Conservation (phyloP, 208 protist species). For the Leishmania guyanensis region DNA sequence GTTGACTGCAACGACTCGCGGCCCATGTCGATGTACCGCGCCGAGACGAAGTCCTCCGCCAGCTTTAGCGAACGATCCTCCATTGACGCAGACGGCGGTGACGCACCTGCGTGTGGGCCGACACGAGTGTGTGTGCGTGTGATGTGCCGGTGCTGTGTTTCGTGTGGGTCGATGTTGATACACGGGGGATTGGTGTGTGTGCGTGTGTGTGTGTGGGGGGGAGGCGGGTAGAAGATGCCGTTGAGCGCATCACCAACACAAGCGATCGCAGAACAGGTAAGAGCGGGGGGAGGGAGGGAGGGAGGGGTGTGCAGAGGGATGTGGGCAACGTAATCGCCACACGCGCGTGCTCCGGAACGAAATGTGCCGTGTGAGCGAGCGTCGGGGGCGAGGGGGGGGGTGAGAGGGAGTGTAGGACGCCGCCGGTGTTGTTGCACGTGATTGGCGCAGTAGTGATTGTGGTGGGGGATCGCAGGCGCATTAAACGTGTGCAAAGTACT, state of each 20-base stretch:
- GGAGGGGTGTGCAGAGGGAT: not conserved
- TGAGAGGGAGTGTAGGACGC: not conserved
- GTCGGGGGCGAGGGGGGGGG: not conserved
- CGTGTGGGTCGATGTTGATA: not conserved
- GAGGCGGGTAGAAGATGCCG: not conserved
- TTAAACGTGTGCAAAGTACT: too few relatives aligned
- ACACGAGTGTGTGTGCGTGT: not conserved
- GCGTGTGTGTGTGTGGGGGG: not conserved
- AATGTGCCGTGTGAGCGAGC: not conserved
- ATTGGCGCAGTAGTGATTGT: not conserved
- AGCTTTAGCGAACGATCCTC: conserved; percentile 49
- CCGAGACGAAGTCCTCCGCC: conserved; percentile 45
- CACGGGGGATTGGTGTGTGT: not conserved
- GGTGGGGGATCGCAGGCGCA: not conserved
- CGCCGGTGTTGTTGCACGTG: not conserved
- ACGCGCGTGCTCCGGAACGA: not conserved
- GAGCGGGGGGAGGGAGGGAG: not conserved
- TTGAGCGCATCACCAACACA: not conserved
- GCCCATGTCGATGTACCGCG: conserved; percentile 57
- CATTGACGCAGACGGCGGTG: conserved; percentile 28
- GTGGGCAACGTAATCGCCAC: not conserved
- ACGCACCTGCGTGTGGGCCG: not conserved
- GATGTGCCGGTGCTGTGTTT: not conserved
- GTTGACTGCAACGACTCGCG: conserved; percentile 48
- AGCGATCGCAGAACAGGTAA: not conserved